Evolutionary conservation across 2,329 filamentous ascomycete genomes (phyloP), one percentile per base, ranked within the genome.

Genomic region (Salinomyces thailandicus): DNA sequence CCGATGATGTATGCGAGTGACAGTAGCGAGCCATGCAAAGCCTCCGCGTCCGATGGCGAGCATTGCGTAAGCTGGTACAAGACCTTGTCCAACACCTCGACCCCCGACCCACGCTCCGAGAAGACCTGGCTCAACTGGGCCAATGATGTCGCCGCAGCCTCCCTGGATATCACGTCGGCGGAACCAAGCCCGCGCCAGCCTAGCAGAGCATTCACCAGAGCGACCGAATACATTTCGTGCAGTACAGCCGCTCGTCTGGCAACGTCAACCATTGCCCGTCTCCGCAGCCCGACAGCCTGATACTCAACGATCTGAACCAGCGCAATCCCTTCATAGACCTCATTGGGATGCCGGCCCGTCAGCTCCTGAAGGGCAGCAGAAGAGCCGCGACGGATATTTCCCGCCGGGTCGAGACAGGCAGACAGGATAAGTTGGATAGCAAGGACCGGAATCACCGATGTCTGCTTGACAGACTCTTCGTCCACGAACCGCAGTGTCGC

Each of bases 311-410:
- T 73, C 54, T 96, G 91, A 0, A 96, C 85, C 2, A 96, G 70
- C 28, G 76, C 62, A 38, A 98, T 96, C 0, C 89, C 91, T 50
- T 86, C 69, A 12, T 72, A 67, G 20, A 96, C 76, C 0, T 75
- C 86, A 50, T 95, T 80, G 0, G 91, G 89, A 60, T 98, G 89
- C 7, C 91, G 77, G 8, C 91, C 91, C 41, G 96, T 81, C 11
- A 98, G 70, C 57, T 98, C 91, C 55, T 98, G 91, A 24, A 98
- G 64, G 2, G 91, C 91, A 29, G 91, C 91, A 17, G 91, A 96
- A 18, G 89, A 81, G 3, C 89, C 91, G 47, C 91, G 76, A 35
- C 91, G 74, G 49, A 98, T 94, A 49, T 98, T 98, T 3, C 91
- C 91, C 8, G 85, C 80, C 1, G 89, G 80, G 54, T 98, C 91